Base-by-base conservation (phyloP, 2,329 filamentous ascomycete species). In the Neocucurbitaria cava region DNA sequence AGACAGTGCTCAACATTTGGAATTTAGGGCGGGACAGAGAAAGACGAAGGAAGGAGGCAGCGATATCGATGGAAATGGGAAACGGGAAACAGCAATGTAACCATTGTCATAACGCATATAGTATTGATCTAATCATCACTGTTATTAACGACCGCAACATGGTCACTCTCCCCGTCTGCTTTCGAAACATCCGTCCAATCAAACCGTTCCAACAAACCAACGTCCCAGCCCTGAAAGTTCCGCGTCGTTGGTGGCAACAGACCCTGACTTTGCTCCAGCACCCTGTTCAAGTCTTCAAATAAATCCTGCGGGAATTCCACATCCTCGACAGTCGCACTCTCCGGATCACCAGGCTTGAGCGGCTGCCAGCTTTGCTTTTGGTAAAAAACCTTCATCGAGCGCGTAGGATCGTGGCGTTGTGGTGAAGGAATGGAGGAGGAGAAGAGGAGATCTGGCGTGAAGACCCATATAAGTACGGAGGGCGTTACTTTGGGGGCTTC, bases 211-310 rank as follows among this genome's bases (percentile, higher is more conserved):
- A 91, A 67, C 17, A 91, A 69, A 1, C 87, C 87, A 5, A 91
- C 86, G 23, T 82, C 81, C 88, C 88, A 92, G n/a, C 82, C 83
- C 67, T 84, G 80, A 61, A 90, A 89, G 24, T 64, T 76, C 51
- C 85, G 79, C 54, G 88, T 85, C 8, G 77, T 77, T 0, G 61
- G 68, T 1, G 89, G 88, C 8, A 91, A 69, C 15, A 86, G 66
- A 3, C 57, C 38, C 31, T 80, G 84, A 59, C 83, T 87, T 7
- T 66, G 67, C 10, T 76, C 68, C 23, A 92, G 74, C 9, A 71
- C 75, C 5, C 65, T 57, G 1, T 72, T 61, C 6, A 88, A 71
- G 26, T 76, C 75, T 5, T 69, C 52, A 24, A 88, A 83, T 4
- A 84, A 79, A 4, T 78, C 74, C 1, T 56, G 58, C 0, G 87